Base-by-base conservation (phyloP, 169 alveolate species). In the Plasmodium gonderi region DNA sequence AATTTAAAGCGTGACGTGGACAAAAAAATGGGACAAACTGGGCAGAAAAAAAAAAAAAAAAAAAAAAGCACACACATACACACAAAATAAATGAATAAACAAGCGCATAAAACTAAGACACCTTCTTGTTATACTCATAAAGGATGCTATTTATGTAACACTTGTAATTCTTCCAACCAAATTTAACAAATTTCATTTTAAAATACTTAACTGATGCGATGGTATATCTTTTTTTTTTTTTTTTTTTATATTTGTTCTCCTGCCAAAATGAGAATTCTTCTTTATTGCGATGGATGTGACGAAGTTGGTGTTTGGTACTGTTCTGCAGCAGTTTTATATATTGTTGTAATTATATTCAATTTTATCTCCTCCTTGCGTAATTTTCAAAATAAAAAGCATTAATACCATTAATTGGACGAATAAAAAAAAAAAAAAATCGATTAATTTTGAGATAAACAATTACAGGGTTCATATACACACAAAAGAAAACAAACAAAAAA, bases 191-290 rank as follows among this genome's bases (percentile, higher is more conserved):
- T 42, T 51, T 60, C n/a, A 68, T 68, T 68, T 54, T 79, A 40
- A 29, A 79, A 79, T 23, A 79, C 42, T 45, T 42, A 38, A 12
- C 17, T 79, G 76, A 51, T 14, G 51, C 23, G 26, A 29, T 5
- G 74, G 44, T 49, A 23, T 79, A 68, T 79, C 89, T 79, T 79
- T 79, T 79, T 79, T 78, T 78, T 78, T 49, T 51, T 79, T 31
- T 79, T 29, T 20, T 64, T 64, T 12, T 64, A n/a, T n/a, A n/a
- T n/a, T n/a, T n/a, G n/a, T n/a, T 60, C 72, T 60, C 72, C 23
- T 54, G 26, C 17, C 72, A 60, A 23, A 60, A 60, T 60, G 72
- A 3, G 36, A 60, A 7, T 60, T 60, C 1, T 20, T 11, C 36
- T 20, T 60, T 60, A 17, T 36, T 60, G 40, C 72, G 72, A 60